Evolutionary conservation across 371 early-diverging fungal species (phyloP), one percentile per base, ranked within the genome.

Genomic region (Zancudomyces culisetae): DNA sequence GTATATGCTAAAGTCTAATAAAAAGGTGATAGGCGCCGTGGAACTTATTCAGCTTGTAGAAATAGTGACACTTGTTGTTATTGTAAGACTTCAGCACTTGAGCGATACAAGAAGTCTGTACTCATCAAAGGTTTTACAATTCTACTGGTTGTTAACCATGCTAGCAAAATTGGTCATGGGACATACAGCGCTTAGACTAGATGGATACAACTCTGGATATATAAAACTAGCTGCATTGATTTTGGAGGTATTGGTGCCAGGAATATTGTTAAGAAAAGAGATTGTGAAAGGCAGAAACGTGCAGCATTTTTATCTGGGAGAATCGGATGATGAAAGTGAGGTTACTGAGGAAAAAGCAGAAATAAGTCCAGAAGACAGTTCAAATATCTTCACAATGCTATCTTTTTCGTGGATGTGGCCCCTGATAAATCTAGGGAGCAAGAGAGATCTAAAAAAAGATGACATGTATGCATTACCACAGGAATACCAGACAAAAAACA

Each of bases 361-460:
- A 40, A 35, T 42, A 54, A 63, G 64, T 51, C 89, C 87, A 2
- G 94, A 94, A 57, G 79, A 76, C 21, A 74, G 70, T 12, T 81
- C 92, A 35, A 84, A 86, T 57, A 77, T 96, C 30, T 90, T 90
- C 57, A 82, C 87, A 12, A 68, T 75, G 29, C 60, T 90, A 4
- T 76, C 82, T 0, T 96, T 94, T 63, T 69, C 76, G 30, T 96
- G 97, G 97, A 85, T 96, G 80, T 80, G 83, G 28, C 77, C 78
- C 3, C 57, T 94, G 59, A 84, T 96, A 74, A 79, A 80, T 49
- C 64, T 78, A 21, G 97, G 94, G 1, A 77, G 76, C 55, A 55
- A 64, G 29, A 81, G 83, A 54, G 81, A 77, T n/a, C 65, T 92
- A 52, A 70, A 64, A 0, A 74, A 76, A 69, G 80, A 80, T 27